A percentile compares a stretch with the other conserved stretches of the same genome.
Conservation (phyloP, 768 basidiomycete genomes). For the Artomyces pyxidatus region DNA sequence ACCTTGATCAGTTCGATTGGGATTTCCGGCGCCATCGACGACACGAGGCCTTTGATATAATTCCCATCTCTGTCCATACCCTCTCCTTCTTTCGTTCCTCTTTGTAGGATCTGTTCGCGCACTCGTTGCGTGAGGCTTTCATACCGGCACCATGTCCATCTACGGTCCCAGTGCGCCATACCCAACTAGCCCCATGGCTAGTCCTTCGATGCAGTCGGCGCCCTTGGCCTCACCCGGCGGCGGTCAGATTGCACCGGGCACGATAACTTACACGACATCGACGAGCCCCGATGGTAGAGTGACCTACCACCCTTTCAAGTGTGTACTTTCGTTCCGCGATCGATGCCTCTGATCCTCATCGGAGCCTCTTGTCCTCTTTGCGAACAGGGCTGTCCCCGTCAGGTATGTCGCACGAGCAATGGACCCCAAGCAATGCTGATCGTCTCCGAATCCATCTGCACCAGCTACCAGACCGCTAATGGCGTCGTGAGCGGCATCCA, state of each 20-base stretch:
- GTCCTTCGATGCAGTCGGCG: constrained; percentile 2
- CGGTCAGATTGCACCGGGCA: constrained; percentile 51
- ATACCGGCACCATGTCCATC: constrained; percentile 7
- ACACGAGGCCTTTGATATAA: neutral
- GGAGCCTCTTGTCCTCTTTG: constrained; percentile 14
- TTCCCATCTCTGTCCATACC: neutral
- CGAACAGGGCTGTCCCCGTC: constrained; percentile 58
- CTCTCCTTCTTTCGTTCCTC: neutral
- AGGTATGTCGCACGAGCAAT: constrained; percentile 39
- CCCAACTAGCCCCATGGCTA: constrained; percentile 11
- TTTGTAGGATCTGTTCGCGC: neutral
- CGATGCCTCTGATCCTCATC: constrained; percentile 6
- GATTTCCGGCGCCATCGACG: no score
- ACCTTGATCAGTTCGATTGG: no score
- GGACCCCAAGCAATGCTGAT: neutral
- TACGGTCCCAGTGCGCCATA: constrained; percentile 10
- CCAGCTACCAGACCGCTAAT: constrained; percentile 63
- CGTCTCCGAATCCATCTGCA: neutral
- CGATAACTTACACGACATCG: constrained; percentile 66
- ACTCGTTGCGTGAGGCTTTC: neutral
- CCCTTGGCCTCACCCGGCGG: constrained; percentile 20
- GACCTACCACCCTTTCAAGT: constrained; percentile 72
- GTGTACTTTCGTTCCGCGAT: neutral
- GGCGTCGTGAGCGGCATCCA: constrained; percentile 61
- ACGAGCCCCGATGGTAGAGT: constrained; percentile 52